phyloP scores from a whole-genome alignment of 345 rosid genomes.

The Dipteronia sinensis region DNA sequence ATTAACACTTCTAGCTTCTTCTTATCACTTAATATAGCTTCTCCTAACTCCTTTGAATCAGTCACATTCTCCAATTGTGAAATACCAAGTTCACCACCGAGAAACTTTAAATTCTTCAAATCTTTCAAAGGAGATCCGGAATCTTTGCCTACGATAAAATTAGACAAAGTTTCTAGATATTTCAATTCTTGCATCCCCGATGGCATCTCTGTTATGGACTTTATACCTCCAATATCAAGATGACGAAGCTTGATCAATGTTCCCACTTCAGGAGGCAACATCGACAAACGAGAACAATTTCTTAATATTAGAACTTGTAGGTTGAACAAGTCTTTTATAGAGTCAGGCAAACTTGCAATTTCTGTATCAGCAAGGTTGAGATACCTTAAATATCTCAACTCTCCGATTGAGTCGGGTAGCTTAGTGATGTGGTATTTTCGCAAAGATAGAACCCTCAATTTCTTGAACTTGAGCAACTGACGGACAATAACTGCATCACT shows the following conservation, averaged over 20 bases:
- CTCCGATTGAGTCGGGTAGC: conserved; percentile 10
- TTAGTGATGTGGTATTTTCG: neutral
- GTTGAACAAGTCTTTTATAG: neutral
- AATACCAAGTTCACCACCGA: neutral
- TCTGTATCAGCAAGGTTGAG: conserved; percentile 8
- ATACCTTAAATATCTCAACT: conserved; percentile 11
- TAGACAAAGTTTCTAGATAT: neutral
- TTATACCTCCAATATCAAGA: conserved; percentile 11
- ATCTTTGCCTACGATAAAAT: neutral
- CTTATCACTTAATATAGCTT: neutral
- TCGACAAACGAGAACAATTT: neutral
- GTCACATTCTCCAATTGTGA: neutral
- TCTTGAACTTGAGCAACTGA: neutral
- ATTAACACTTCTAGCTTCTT: neutral
- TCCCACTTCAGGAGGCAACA: neutral
- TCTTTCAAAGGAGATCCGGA: neutral
- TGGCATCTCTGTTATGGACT: neutral
- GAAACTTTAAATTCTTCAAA: neutral
- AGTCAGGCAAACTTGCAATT: neutral
- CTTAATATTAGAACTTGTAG: conserved; percentile 5
- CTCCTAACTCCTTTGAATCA: neutral
- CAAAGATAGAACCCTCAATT: neutral
- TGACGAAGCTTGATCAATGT: neutral
- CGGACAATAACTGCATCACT: neutral
- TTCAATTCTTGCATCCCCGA: neutral